A percentile compares a stretch with the other conserved stretches of the same genome.
Evolutionary conservation across 345 rosid genomes (phyloP).

Genomic region (Citrus reticulata): DNA sequence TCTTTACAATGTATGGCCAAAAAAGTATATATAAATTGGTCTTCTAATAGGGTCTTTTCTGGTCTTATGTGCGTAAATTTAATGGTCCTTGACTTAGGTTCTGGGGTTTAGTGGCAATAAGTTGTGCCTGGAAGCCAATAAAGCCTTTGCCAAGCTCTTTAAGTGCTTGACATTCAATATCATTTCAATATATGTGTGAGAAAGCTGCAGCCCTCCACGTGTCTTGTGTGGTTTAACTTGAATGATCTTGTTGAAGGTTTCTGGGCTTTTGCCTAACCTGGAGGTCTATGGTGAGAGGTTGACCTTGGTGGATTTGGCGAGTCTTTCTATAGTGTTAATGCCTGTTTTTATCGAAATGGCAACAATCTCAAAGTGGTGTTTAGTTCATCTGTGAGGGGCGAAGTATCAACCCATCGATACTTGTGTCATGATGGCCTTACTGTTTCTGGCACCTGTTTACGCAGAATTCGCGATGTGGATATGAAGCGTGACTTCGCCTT

Average conservation of each 20-base stretch:
- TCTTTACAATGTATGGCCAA: no score
- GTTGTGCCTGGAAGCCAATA: slow-evolving; percentile 5
- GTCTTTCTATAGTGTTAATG: slow-evolving; percentile 71
- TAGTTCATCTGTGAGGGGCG: slow-evolving; percentile 84
- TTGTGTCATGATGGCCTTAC: slow-evolving; percentile 98
- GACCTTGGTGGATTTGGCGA: slow-evolving; percentile 93
- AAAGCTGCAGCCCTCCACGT: slow-evolving; percentile 38
- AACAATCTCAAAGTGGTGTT: slow-evolving; percentile 86
- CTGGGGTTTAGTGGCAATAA: slow-evolving; percentile 14
- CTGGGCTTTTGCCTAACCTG: slow-evolving; percentile 83
- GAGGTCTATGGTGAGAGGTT: slow-evolving; percentile 93
- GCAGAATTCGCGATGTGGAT: slow-evolving; percentile 99
- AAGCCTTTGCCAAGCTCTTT: slow-evolving; percentile 18
- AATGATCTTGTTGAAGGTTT: slow-evolving; percentile 99
- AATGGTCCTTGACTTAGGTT: not conserved
- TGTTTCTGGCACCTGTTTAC: slow-evolving; percentile 95
- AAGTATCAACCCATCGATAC: slow-evolving; percentile 73
- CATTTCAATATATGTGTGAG: slow-evolving; percentile 38
- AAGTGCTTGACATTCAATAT: slow-evolving; percentile 26
- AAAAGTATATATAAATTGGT: not conserved
- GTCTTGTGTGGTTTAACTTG: slow-evolving; percentile 64
- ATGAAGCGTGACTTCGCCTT: slow-evolving; percentile 99
- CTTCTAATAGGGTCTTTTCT: not conserved
- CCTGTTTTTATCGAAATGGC: slow-evolving; percentile 77
- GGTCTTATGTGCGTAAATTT: not conserved